Conservation (phyloP, 495 filamentous ascomycete genomes). For the Pseudoneurospora amorphoporcata region DNA sequence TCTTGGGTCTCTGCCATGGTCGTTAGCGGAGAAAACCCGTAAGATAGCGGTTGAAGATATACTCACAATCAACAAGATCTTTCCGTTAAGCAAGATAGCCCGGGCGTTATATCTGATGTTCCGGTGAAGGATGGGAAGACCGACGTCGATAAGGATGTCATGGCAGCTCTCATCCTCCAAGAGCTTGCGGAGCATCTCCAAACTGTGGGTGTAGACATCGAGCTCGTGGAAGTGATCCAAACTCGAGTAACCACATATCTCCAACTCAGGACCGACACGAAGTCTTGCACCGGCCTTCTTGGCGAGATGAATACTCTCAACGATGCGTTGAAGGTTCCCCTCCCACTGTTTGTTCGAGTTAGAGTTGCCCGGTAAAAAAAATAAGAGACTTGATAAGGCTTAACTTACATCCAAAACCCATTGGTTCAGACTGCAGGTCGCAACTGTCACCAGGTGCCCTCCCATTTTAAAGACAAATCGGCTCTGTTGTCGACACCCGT, state of each 20-base stretch:
- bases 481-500: not conserved
- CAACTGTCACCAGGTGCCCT: conserved; percentile 32
- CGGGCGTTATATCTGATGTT: conserved; percentile 68
- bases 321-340: conserved; percentile 67
- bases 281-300: conserved; percentile 62
- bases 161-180: conserved; percentile 53
- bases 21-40: not conserved
- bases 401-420: conserved; percentile 59
- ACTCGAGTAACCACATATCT: conserved; percentile 51
- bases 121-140: conserved; percentile 57
- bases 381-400: not conserved
- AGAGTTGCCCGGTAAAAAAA: not conserved
- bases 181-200: conserved; percentile 60
- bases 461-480: conserved; percentile 6
- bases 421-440: conserved; percentile 42
- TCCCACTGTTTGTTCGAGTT: conserved; percentile 60
- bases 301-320: conserved; percentile 60
- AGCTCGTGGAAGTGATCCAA: conserved; percentile 61
- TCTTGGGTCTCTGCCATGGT: conserved; percentile 50
- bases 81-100: conserved; percentile 53
- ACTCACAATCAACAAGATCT: conserved; percentile 54
- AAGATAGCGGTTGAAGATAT: not conserved
- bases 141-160: conserved; percentile 73
- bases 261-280: conserved; percentile 55
- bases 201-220: conserved; percentile 55